These are phyloP conservation scores for Fusarium ramigenum DNA, from an alignment of 2,329 filamentous ascomycete species.

Conservation along the genomic window DNA sequence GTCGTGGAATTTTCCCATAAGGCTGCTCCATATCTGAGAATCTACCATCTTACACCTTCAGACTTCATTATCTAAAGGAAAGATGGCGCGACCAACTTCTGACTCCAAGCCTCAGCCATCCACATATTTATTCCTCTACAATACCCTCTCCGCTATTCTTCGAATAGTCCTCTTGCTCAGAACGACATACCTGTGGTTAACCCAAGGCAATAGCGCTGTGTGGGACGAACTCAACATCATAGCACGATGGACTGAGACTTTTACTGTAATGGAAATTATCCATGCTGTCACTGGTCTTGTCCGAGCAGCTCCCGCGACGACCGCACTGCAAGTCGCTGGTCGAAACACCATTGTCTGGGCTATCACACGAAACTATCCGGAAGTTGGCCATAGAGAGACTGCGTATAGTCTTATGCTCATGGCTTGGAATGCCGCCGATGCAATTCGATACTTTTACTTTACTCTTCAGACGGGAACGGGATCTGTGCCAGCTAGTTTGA, in stretches of 20 bases:
- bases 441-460: slow-evolving; percentile 33
- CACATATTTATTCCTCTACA: slow-evolving; percentile 27
- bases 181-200: slow-evolving; percentile 18
- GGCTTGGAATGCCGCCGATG: slow-evolving; percentile 35
- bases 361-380: slow-evolving; percentile 35
- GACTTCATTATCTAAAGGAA: not conserved
- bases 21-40: not conserved
- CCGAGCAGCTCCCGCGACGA: slow-evolving; percentile 28
- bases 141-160: slow-evolving; percentile 14
- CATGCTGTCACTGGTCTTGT: slow-evolving; percentile 27
- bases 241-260: slow-evolving; percentile 34
- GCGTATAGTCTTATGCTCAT: slow-evolving; percentile 34
- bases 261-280: slow-evolving; percentile 23
- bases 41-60: not conserved
- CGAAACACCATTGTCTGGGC: slow-evolving; percentile 40
- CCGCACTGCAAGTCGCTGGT: slow-evolving; percentile 32
- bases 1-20: not conserved
- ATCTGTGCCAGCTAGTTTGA: slow-evolving; percentile 2
- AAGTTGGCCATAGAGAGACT: slow-evolving; percentile 17
- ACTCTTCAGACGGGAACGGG: slow-evolving; percentile 22
- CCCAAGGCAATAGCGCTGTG: slow-evolving; percentile 16
- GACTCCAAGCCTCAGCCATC: not conserved
- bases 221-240: slow-evolving; percentile 25
- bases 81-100: not conserved
- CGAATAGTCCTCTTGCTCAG: slow-evolving; percentile 10